Evolutionary conservation across 495 filamentous ascomycete species (phyloP), one percentile per base, ranked within the genome.

Genomic region (Talaromyces stipitatus): DNA sequence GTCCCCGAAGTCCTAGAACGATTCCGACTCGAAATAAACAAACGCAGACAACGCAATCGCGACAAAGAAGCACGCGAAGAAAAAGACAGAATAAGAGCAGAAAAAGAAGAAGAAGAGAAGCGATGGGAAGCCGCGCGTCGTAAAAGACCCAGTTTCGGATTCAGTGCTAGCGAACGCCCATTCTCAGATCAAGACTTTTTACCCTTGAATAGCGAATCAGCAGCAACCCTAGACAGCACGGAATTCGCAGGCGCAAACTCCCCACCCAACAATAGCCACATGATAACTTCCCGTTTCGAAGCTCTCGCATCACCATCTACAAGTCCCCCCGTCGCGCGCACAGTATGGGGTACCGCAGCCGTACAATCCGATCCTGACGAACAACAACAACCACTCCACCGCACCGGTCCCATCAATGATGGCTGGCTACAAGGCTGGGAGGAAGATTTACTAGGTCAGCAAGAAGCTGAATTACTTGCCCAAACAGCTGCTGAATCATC

Each of bases 31-130:
- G 91, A 97, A 62, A 89, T 91, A 38, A 88, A 91, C 59, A 81
- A 85, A 46, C 77, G 94, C 29, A 78, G 91, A 30, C 91, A 87
- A 64, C 75, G 80, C 41, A 94, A 96, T 65, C 74, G 78, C 28
- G 95, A 97, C 56, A 97, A 97, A 69, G 91, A 94, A 50, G 77
- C 77, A 1, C 83, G 88, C 48, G 94, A 98, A 64, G 94, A 98
- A 69, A 90, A 92, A 54, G 92, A 95, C 64, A 82, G 95, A 16
- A 61, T 94, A 4, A 82, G 91, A 48, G 92, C 94, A 4, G 94
- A 97, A 70, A 87, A 85, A 60, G 76, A 88, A 10, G 92, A 94
- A 65, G 88, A 86, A 45, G 80, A 84, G 57, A 76, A 82, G 60
- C 70, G 79, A 10, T 85, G 81, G 81, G 79, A 78, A 23, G 69